phyloP scores from a whole-genome alignment of 2,329 filamentous ascomycete species.

The Didymella exigua region DNA sequence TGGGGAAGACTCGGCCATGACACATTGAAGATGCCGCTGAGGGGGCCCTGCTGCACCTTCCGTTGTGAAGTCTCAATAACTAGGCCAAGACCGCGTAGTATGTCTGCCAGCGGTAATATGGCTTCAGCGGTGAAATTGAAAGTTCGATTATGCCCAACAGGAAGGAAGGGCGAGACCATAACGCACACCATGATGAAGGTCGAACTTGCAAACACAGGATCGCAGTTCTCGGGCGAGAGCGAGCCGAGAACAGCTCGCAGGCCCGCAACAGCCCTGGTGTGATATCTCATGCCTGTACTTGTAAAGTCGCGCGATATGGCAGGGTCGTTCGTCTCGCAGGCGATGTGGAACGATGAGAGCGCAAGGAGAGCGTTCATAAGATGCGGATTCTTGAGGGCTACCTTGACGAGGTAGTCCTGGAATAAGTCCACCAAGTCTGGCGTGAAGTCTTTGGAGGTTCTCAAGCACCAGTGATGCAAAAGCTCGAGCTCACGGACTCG shows the following conservation, averaged over 20 bases:
- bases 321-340: constrained; percentile 10
- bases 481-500: constrained; percentile 18
- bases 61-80: constrained; percentile 13
- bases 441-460: constrained; percentile 17
- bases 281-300: constrained; percentile 14
- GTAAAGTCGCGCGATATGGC: constrained; percentile 6
- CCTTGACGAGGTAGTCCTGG: constrained; percentile 17
- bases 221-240: constrained; percentile 13
- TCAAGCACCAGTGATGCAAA: constrained; percentile 22
- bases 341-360: constrained; percentile 19
- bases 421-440: constrained; percentile 8
- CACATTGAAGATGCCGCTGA: constrained; percentile 12
- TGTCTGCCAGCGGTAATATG: constrained; percentile 15
- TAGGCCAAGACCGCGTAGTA: constrained; percentile 14
- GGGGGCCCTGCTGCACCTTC: constrained; percentile 16
- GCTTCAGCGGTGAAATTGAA: constrained; percentile 14
- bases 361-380: constrained; percentile 24
- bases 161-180: constrained; percentile 19
- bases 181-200: constrained; percentile 21
- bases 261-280: constrained; percentile 11
- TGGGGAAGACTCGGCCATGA: constrained; percentile 10
- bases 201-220: constrained; percentile 17
- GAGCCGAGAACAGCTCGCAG: constrained; percentile 8
- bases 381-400: constrained; percentile 18
- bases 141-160: neutral